Conservation (phyloP, 2,329 filamentous ascomycete genomes). For the Exserohilum rostratum region DNA sequence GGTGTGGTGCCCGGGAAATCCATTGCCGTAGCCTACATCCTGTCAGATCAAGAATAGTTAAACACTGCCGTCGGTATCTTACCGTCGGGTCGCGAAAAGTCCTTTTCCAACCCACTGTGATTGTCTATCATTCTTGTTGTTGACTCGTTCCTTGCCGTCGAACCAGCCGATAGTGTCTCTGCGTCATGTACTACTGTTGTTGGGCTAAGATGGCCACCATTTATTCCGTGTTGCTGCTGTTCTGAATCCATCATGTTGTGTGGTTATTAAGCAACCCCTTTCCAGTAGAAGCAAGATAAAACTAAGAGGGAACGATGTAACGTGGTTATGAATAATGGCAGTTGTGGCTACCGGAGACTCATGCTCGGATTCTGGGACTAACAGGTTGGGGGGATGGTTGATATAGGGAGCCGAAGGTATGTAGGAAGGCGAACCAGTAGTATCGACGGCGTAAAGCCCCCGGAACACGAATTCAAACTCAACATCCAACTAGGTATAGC, state of each 20-base stretch:
- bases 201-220: conserved; percentile 27
- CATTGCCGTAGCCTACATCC: conserved; percentile 16
- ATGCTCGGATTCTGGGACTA: conserved; percentile 17
- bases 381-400: conserved; percentile 10
- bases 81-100: conserved; percentile 48
- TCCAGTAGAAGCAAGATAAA: conserved; percentile 2
- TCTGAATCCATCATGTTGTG: conserved; percentile 22
- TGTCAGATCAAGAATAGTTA: neutral
- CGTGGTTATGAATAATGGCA: neutral
- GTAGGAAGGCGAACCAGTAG: conserved; percentile 8
- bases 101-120: conserved; percentile 50
- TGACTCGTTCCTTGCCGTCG: conserved; percentile 30
- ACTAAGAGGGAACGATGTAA: conserved; percentile 11
- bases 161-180: conserved; percentile 33
- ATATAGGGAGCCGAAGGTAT: conserved; percentile 7
- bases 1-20: conserved; percentile 32
- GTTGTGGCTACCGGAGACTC: conserved; percentile 11
- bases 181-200: conserved; percentile 28
- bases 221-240: conserved; percentile 16
- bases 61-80: conserved; percentile 2
- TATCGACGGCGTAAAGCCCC: conserved; percentile 19
- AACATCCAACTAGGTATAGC: conserved; percentile 22
- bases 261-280: conserved; percentile 18
- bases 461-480: conserved; percentile 16
- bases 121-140: conserved; percentile 25